Base-by-base conservation (phyloP, 108 stramenopile genomes). In the Bacterosira constricta region DNA sequence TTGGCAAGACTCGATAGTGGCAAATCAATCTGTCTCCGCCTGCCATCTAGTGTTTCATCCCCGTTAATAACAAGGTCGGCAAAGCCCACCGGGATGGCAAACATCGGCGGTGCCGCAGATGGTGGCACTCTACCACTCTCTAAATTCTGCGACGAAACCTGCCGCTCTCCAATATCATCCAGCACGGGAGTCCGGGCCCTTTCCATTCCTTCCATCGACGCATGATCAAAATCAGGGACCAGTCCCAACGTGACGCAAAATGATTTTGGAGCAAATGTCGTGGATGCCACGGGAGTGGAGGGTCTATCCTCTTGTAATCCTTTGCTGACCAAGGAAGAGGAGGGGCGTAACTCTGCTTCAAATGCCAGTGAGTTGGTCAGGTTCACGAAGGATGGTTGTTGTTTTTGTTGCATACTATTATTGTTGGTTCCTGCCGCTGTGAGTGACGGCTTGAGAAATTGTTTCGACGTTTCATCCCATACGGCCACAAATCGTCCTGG, bases 201-300 rank as follows among this genome's bases (percentile, higher is more conserved):
- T n/a, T n/a, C n/a, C n/a, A n/a, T n/a, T 5, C n/a, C 26, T 12
- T 57, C 38, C 13, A 1, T 2, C 32, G 18, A 44, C 5, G 45
- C 3, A 39, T 2, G 11, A 5, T 60, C 56, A 52, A 3, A 20
- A 62, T 75, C 58, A 58, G 64, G 57, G 18, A 60, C 64, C 37
- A 75, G 50, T 15, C 66, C 75, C 26, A 75, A 15, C 52, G 75
- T 67, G 12, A 75, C 51, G 44, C 66, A 67, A 50, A 75, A 75
- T 3, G 51, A 52, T 51, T 75, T 75, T 11, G 75, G 75, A 1
- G 75, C 75, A 67, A 46, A 75, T 7, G 63, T 13, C 20, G 17
- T 1, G 13, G 36, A n/a, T 37, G 12, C 20, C 6, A 18, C n/a
- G 6, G 38, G 20, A 0, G 32, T 25, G 32, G 73, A 30, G 3